A percentile compares a stretch with the other conserved stretches of the same genome.
phyloP scores from a whole-genome alignment of 768 basidiomycete species.

The Lactarius akahatsu region DNA sequence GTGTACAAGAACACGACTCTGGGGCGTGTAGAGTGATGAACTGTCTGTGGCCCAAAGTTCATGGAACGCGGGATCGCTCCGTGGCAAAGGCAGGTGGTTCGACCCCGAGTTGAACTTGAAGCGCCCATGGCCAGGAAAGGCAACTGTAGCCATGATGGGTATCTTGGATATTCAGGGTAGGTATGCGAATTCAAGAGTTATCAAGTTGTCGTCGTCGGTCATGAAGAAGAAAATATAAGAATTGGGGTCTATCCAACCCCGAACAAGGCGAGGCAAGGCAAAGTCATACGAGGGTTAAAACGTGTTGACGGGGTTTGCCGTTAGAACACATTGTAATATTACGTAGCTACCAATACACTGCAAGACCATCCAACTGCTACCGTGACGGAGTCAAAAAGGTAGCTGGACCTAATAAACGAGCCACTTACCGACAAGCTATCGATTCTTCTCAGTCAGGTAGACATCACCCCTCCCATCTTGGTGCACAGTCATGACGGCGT shows the following conservation, averaged over 20 bases:
- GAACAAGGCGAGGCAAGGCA: neutral
- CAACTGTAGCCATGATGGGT: neutral
- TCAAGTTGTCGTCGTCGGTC: neutral
- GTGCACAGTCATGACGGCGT: constrained; percentile 19
- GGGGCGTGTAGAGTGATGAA: constrained; percentile 2
- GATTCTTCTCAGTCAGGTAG: constrained; percentile 22
- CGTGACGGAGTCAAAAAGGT: neutral
- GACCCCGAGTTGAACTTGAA: constrained; percentile 21
- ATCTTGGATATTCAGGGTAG: neutral
- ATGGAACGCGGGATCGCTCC: constrained; percentile 5
- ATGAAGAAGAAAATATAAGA: neutral
- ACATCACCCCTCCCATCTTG: constrained; percentile 12
- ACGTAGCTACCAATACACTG: neutral
- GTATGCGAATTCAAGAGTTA: neutral
- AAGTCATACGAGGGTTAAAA: neutral
- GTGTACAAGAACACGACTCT: constrained; percentile 12
- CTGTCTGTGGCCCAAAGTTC: constrained; percentile 13
- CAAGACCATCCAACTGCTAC: no score
- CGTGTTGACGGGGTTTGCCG: constrained; percentile 2
- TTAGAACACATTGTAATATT: neutral
- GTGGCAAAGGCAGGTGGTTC: neutral
- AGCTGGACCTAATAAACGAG: neutral
- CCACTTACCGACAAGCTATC: constrained; percentile 2
- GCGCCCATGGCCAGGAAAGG: constrained; percentile 17
- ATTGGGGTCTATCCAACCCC: neutral